Evolutionary conservation across 1,284 basidiomycete species (phyloP), one percentile per base, ranked within the genome.

Genomic region (Ceratobasidium sp.): DNA sequence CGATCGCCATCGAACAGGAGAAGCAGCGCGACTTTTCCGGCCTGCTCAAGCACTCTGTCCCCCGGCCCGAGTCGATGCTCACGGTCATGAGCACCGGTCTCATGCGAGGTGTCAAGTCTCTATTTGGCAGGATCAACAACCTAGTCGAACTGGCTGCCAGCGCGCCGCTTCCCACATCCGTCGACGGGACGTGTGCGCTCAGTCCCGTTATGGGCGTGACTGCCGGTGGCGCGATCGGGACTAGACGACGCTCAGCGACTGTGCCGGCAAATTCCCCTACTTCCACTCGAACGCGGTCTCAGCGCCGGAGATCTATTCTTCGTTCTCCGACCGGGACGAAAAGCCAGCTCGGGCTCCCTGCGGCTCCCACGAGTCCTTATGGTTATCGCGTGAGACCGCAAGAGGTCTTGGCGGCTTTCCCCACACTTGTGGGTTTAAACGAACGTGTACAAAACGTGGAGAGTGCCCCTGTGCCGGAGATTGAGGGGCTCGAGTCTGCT

Each of bases 351-450:
- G 55, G 32, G 26, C 32, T 58, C 5, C 63, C 63, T 49, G 63
- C 32, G 14, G 49, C 63, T 55, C 63, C 63, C 18, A 67, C 49
- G 49, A 67, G 63, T n/a, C 63, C 63, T 32, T 67, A 67, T 67
- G 63, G 63, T 30, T 67, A 67, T 54, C 63, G 63, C 50, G 63
- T 67, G 50, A 23, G 63, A n/a, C 63, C 63, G 2, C 63, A 67
- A 41, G 11, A 67, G 43, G 63, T 67, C 50, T 38, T 32, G 7
- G 35, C 50, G n/a, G 63, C 63, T 16, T 67, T 67, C 32, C 63
- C 63, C 3, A 32, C 50, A 46, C 21, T 64, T 18, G 23, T 46
- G 23, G 26, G 49, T 23, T 21, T 23, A 8, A 38, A 67, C 35
- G 63, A 67, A 52, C 49, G 23, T 50, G 32, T 67, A 23, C 49